Evolutionary conservation across 768 basidiomycete genomes (phyloP).

Genomic region (Collybiopsis luxurians): DNA sequence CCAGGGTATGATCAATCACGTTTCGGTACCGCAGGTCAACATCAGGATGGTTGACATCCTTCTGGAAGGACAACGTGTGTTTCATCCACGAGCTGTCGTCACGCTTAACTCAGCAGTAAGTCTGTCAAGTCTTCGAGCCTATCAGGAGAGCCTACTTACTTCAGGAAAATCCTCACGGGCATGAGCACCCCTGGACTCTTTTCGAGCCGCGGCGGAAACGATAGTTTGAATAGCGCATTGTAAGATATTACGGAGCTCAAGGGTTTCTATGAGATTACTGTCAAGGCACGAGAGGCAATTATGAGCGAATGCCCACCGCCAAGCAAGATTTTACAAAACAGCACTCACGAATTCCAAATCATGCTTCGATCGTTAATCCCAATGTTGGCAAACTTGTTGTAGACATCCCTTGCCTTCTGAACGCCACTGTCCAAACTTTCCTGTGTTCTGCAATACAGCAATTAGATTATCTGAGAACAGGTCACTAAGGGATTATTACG

Average conservation of each 20-base stretch:
- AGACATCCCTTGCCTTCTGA: conserved; percentile 77
- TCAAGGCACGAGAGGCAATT: conserved; percentile 4
- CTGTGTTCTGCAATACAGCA: conserved; percentile 62
- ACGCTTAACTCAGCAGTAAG: conserved; percentile 44
- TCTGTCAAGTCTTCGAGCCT: background rate
- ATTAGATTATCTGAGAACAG: too few relatives aligned
- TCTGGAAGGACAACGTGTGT: conserved; percentile 91
- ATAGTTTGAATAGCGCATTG: conserved; percentile 97
- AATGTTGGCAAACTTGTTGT: conserved; percentile 85
- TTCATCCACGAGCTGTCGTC: conserved; percentile 95
- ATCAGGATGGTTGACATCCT: conserved; percentile 67
- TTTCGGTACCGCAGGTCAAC: conserved; percentile 87
- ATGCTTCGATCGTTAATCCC: conserved; percentile 97
- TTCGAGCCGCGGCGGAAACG: conserved; percentile 88
- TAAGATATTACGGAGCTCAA: conserved; percentile 94
- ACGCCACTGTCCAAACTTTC: conserved; percentile 90
- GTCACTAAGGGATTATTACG: too few relatives aligned
- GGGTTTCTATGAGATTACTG: conserved; percentile 94
- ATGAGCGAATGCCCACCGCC: background rate
- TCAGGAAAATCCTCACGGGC: conserved; percentile 98
- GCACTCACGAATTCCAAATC: conserved; percentile 97
- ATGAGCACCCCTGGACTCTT: conserved; percentile 97
- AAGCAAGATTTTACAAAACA: background rate
- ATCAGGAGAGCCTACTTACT: conserved; percentile 34
- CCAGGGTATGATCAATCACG: conserved; percentile 84